Evolutionary conservation across 1,284 basidiomycete species (phyloP).

Genomic region (Fomitopsis palustris): DNA sequence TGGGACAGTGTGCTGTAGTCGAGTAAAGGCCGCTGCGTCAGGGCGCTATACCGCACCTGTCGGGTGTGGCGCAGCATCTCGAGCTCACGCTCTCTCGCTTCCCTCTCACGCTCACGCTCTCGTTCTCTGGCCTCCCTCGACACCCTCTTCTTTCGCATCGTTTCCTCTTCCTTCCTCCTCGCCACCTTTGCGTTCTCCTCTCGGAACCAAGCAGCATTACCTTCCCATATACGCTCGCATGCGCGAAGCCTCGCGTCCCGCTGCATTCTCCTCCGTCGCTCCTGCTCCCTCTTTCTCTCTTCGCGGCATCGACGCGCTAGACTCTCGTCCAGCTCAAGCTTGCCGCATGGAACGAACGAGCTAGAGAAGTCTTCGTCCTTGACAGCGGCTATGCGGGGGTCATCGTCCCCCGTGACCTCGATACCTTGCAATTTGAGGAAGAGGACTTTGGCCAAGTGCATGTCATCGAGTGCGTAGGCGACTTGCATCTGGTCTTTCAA

Average conservation of each 20-base stretch:
- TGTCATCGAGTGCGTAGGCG: slow-evolving; percentile 62
- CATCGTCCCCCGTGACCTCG: slow-evolving; percentile 51
- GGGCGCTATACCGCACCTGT: slow-evolving; percentile 20
- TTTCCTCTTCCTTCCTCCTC: slow-evolving; percentile 34
- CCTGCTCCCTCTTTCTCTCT: slow-evolving; percentile 28
- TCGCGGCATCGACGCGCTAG: slow-evolving; percentile 32
- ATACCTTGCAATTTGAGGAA: slow-evolving; percentile 58
- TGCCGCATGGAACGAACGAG: slow-evolving; percentile 54
- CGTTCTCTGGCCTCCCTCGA: slow-evolving; percentile 29
- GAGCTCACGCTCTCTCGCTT: slow-evolving; percentile 28
- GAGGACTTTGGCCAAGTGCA: slow-evolving; percentile 60
- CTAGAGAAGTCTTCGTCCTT: slow-evolving; percentile 63
- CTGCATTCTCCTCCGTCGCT: slow-evolving; percentile 35
- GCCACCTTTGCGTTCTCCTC: slow-evolving; percentile 38
- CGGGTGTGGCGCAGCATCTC: slow-evolving; percentile 11
- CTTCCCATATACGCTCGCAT: slow-evolving; percentile 52
- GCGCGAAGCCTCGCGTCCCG: slow-evolving; percentile 40
- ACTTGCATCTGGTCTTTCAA: slow-evolving; percentile 62
- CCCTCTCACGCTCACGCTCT: slow-evolving; percentile 27
- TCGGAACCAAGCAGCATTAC: slow-evolving; percentile 39
- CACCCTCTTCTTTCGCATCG: slow-evolving; percentile 24
- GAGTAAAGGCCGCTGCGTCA: slow-evolving; percentile 22
- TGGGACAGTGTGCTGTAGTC: slow-evolving; percentile 25
- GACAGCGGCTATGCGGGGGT: slow-evolving; percentile 59
- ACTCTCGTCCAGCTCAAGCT: slow-evolving; percentile 45